These are phyloP conservation scores for Botrytis pseudocinerea DNA, from an alignment of 2,329 filamentous ascomycete species.

Conservation along the genomic window DNA sequence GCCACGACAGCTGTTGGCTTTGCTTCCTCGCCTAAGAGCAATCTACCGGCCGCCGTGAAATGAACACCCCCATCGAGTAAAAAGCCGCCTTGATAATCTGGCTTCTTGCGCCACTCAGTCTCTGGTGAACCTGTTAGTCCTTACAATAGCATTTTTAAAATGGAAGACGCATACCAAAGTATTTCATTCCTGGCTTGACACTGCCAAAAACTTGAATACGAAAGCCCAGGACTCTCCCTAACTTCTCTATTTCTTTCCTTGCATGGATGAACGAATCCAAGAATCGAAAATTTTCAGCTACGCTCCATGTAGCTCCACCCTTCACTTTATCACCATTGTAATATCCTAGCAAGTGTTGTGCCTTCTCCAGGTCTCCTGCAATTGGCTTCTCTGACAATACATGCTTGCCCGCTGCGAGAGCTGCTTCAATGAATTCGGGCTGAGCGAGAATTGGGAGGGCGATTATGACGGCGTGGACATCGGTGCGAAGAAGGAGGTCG, in stretches of 20 bases:
- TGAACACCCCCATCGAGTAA: conserved; percentile 76
- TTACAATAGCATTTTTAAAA: neutral
- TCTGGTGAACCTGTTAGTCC: conserved; percentile 36
- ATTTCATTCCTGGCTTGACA: conserved; percentile 50
- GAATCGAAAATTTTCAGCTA: conserved; percentile 76
- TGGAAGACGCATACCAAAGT: conserved; percentile 39
- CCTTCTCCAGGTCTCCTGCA: conserved; percentile 50
- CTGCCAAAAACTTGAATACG: conserved; percentile 47
- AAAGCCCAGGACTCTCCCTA: conserved; percentile 59
- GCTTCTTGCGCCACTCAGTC: conserved; percentile 65
- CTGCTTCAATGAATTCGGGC: conserved; percentile 51
- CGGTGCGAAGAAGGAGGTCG: conserved; percentile 38
- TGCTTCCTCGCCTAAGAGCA: conserved; percentile 51
- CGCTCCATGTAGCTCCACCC: conserved; percentile 50
- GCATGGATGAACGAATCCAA: conserved; percentile 56
- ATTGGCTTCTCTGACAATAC: conserved; percentile 58
- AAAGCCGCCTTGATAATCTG: conserved; percentile 73
- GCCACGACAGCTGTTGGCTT: conserved; percentile 34
- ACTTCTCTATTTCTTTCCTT: conserved; percentile 48
- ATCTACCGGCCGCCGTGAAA: conserved; percentile 62
- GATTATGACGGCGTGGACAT: conserved; percentile 42
- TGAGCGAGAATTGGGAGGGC: conserved; percentile 54
- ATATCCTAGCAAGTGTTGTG: conserved; percentile 51
- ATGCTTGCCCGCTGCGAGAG: conserved; percentile 53
- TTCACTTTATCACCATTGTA: conserved; percentile 44